Base-by-base conservation (phyloP, 148 eudicot species). In the Talinum fruticosum region DNA sequence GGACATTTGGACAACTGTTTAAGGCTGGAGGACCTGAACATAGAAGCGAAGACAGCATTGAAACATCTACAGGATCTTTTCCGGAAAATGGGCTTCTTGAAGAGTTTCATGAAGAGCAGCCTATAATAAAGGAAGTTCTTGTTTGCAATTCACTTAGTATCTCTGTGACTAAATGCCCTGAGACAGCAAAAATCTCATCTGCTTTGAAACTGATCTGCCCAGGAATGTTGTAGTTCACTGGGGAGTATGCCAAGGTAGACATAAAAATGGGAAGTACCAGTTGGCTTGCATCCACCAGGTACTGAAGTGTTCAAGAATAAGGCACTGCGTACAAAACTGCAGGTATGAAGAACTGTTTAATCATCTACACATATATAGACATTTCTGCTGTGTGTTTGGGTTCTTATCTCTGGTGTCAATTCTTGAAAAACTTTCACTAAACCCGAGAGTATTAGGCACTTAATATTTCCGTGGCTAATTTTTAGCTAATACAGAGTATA, bases 151-250 rank as follows among this genome's bases (percentile, higher is more conserved):
- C 85, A 18, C 78, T 96, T 64, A 85, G 41, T 73, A 90, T 91
- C 61, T 85, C 91, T 64, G 88, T 88, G 66, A 88, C 66, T 66
- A 89, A 78, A 76, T 87, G 91, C 78, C 83, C 83, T 10, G 91
- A 91, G 72, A 89, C 90, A 33, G 85, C 85, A 41, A 89, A 91
- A 84, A 83, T 82, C 76, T 86, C 51, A 75, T 96, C 70, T 35
- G 67, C 74, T 69, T 96, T 16, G 99, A 93, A 79, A 93, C 95
- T 53, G 98, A 96, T 86, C 71, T 96, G 36, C 90, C 91, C 24
- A 93, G 88, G 79, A 88, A 88, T 83, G 89, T 90, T 69, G 74
- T 93, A 44, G 79, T 90, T 77, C 99, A 96, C 83, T 96, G 98
- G 99, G 99, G 98, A 73, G 85, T 93, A 62, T 90, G 90, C 80